phyloP scores from a whole-genome alignment of 2,329 filamentous ascomycete genomes.

The Westerdykella aurantiaca region DNA sequence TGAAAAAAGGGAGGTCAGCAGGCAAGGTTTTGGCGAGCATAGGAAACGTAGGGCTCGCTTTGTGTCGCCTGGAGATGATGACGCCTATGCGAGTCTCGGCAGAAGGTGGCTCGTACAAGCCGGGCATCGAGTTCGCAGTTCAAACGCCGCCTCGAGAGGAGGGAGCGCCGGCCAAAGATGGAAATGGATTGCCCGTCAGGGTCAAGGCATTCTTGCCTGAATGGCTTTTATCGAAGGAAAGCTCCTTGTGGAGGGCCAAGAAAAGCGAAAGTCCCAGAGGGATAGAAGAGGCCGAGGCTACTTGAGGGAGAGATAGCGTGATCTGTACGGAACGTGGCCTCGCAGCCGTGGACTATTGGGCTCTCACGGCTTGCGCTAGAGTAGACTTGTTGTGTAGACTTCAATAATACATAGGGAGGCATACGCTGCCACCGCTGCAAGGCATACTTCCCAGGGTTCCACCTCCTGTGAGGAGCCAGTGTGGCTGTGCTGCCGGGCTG shows the following conservation, averaged over 20 bases:
- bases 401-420: too few species aligned
- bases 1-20: constrained; percentile 56
- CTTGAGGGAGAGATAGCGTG: background rate
- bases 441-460: too few species aligned
- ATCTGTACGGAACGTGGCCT: too few species aligned
- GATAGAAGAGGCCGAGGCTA: constrained; percentile 9
- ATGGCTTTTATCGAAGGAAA: constrained; percentile 55
- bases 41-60: constrained; percentile 78
- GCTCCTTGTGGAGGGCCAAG: constrained; percentile 26
- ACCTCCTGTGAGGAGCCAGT: too few species aligned
- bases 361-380: too few species aligned
- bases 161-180: too few species aligned
- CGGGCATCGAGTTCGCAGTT: constrained; percentile 49
- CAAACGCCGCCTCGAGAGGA: constrained; percentile 9
- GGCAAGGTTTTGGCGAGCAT: constrained; percentile 76
- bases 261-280: constrained; percentile 1
- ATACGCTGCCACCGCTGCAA: too few species aligned
- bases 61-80: constrained; percentile 89
- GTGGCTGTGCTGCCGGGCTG: too few species aligned
- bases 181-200: constrained; percentile 21
- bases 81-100: constrained; percentile 69
- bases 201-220: constrained; percentile 66
- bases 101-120: constrained; percentile 55
- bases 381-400: too few species aligned
- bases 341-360: too few species aligned